Evolutionary conservation across 2,329 filamentous ascomycete species (phyloP).

Genomic region (Stromatinia cepivora): DNA sequence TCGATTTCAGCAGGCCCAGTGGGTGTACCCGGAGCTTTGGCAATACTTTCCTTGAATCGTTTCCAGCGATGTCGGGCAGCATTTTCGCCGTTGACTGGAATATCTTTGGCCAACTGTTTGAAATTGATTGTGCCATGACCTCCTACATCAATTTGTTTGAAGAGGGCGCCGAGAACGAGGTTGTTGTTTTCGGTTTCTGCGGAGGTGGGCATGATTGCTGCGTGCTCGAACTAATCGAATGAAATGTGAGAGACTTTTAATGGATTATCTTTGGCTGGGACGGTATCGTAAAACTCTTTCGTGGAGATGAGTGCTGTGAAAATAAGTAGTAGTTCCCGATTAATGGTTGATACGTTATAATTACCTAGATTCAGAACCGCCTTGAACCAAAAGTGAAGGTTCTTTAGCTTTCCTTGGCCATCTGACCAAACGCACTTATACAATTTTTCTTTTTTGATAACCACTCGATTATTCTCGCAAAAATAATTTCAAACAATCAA

Average conservation of each 20-base stretch:
- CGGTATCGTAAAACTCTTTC: not conserved
- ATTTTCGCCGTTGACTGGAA: not conserved
- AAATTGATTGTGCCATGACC: not conserved
- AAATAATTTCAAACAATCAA: not conserved
- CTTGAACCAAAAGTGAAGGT: not conserved
- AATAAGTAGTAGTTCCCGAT: not conserved
- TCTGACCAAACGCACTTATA: too few species aligned
- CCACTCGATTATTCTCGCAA: not conserved
- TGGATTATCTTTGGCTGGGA: not conserved
- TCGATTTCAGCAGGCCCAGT: not conserved
- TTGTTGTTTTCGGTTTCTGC: not conserved
- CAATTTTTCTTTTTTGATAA: not conserved
- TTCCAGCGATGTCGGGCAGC: not conserved
- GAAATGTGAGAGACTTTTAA: not conserved
- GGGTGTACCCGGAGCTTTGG: not conserved
- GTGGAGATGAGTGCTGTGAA: not conserved
- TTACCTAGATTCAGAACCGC: not conserved
- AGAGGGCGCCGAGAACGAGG: constrained; percentile 9
- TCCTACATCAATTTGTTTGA: constrained; percentile 1
- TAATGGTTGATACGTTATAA: not conserved
- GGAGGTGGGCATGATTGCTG: not conserved
- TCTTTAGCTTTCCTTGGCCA: not conserved
- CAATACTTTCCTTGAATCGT: not conserved
- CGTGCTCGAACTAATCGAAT: not conserved
- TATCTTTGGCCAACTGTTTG: constrained; percentile 1